Evolutionary conservation across 352 stramenopile species (phyloP).

Genomic region (Globisporangium lucens): DNA sequence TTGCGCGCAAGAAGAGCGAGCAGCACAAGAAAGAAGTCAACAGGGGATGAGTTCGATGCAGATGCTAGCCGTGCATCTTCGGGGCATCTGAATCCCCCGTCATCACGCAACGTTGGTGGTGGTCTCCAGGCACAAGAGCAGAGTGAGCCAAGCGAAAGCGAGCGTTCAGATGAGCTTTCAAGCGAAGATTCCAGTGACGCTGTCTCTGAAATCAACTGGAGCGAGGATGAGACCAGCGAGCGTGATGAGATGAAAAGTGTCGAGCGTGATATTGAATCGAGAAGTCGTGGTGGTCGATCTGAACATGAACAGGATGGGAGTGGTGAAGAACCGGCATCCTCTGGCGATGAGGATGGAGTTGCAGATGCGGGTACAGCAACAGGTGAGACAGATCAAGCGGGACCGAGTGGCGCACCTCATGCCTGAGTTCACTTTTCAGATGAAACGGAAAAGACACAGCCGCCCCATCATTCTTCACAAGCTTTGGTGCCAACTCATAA

Average conservation of each 20-base stretch:
- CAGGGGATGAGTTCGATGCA: neutral
- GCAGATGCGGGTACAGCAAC: neutral
- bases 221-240: neutral
- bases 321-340: neutral
- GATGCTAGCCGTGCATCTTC: neutral
- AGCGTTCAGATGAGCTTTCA: neutral
- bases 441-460: neutral
- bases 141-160: neutral
- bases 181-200: neutral
- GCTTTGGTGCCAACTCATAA: neutral
- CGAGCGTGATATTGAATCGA: neutral
- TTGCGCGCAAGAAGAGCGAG: neutral
- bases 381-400: neutral
- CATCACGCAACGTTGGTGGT: too few species aligned
- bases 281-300: neutral
- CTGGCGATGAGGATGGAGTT: neutral
- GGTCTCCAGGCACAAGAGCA: neutral
- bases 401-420: neutral
- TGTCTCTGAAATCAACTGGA: constrained; percentile 2
- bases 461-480: neutral
- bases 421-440: neutral
- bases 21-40: neutral
- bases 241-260: neutral
- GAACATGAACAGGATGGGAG: neutral
- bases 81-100: neutral